Conservation (phyloP, 495 filamentous ascomycete species). For the Elaphomyces granulatus region DNA sequence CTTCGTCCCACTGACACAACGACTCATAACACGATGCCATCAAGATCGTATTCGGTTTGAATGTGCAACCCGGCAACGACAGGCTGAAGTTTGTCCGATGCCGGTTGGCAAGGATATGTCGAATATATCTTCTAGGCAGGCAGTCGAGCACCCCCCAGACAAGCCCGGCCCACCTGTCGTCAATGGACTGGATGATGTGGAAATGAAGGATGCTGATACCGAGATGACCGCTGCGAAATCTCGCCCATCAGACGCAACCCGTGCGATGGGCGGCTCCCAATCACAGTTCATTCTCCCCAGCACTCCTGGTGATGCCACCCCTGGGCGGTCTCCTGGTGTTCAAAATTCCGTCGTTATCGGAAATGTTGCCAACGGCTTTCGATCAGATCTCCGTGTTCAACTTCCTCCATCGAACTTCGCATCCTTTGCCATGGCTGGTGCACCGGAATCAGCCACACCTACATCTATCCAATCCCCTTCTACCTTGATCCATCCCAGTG, state of each 20-base stretch:
- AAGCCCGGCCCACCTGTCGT: too few relatives aligned
- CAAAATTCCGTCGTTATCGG: slow-evolving; percentile 24
- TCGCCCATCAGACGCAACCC: not conserved
- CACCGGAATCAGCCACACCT: slow-evolving; percentile 21
- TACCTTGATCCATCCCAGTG: slow-evolving; percentile 13
- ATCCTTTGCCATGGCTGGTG: too few relatives aligned
- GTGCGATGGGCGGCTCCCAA: not conserved
- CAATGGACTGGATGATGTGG: slow-evolving; percentile 17
- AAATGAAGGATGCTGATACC: slow-evolving; percentile 19
- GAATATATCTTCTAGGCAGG: too few relatives aligned
- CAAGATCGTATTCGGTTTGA: slow-evolving; percentile 29
- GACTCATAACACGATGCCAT: slow-evolving; percentile 31
- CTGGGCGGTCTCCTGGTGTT: slow-evolving; percentile 27
- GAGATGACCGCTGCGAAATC: slow-evolving; percentile 4
- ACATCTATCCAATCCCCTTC: slow-evolving; percentile 22
- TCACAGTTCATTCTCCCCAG: not conserved
- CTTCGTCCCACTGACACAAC: slow-evolving; percentile 27
- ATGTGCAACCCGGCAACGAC: too few relatives aligned
- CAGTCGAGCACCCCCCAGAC: too few relatives aligned
- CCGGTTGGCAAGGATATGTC: too few relatives aligned
- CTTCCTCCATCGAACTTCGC: slow-evolving; percentile 21
- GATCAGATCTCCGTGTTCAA: slow-evolving; percentile 24
- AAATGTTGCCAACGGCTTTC: slow-evolving; percentile 11
- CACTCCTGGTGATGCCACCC: slow-evolving; percentile 2
- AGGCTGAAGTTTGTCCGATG: too few relatives aligned